Percentiles rank a stretch among this genome's conserved stretches.
These are phyloP conservation scores for Ceratobasidium sp. DNA, from an alignment of 1,284 basidiomycete genomes.

Conservation along the genomic window DNA sequence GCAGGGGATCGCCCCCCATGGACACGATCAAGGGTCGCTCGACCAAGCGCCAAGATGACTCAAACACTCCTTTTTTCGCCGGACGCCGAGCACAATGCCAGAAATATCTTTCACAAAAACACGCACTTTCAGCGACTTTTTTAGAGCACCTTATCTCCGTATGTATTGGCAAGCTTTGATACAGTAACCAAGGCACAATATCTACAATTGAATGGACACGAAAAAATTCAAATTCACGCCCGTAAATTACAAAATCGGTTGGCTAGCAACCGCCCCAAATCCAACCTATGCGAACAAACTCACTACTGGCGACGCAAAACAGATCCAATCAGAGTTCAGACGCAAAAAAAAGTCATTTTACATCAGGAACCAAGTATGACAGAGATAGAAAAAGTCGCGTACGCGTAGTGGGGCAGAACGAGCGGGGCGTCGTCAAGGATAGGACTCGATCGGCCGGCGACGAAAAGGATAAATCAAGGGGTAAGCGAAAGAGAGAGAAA, in stretches of 20 bases:
- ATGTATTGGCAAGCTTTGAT: neutral
- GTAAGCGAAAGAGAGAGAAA: neutral
- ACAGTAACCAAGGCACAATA: neutral
- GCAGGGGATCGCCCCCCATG: neutral
- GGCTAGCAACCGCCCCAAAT: conserved; percentile 2
- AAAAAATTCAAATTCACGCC: neutral
- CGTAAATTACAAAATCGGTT: conserved; percentile 11
- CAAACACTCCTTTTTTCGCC: neutral
- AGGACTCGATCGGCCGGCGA: conserved; percentile 41
- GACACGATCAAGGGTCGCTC: neutral
- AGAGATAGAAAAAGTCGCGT: conserved; percentile 25
- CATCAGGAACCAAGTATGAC: neutral
- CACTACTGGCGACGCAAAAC: neutral
- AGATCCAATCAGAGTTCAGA: conserved; percentile 5
- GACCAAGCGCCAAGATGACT: neutral
- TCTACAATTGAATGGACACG: neutral
- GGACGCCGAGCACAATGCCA: neutral
- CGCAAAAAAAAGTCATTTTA: conserved; percentile 19
- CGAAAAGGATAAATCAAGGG: conserved; percentile 37
- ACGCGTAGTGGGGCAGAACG: conserved; percentile 23
- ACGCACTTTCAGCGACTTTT: neutral
- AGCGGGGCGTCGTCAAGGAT: conserved; percentile 41
- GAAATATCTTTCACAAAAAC: neutral
- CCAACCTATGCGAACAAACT: neutral
- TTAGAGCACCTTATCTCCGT: neutral